Evolutionary conservation across 2,329 filamentous ascomycete genomes (phyloP), one percentile per base, ranked within the genome.

Genomic region (Amylocarpus encephaloides): DNA sequence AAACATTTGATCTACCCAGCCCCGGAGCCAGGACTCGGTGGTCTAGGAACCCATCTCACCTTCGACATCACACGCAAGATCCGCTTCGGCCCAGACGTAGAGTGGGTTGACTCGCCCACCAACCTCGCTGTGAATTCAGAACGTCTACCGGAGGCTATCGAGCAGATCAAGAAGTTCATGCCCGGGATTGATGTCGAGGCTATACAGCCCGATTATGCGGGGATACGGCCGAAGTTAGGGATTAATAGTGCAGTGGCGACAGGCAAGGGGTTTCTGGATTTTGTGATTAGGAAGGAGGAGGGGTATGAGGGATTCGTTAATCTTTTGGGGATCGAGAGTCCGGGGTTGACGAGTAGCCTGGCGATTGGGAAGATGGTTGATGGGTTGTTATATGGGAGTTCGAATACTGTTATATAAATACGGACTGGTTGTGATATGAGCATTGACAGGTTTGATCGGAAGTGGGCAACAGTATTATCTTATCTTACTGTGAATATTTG

Each of bases 21-120:
- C 0, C 90, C 92, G 0, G 75, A 86, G 7, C 86, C 90, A 0
- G 91, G 91, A 1, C 79, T 84, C 18, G 91, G 82, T 46, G 92
- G 93, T 0, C 73, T 98, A 0, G 93, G 93, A 43, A 97, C 93
- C 0, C 93, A 98, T 68, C 74, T 98, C 15, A 98, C 93, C 1
- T 78, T 97, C 50, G 93, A 98, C 67, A 77, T 97, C 70, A 78
- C 74, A 0, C 91, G 92, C 0, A 80, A 88, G 1, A 77, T 97
- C 39, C 85, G 89, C 34, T 98, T 98, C 67, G 93, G 93, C 0
- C 93, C 93, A 0, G 93, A 98, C 64, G 86, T 96, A 12, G 89
- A 97, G 67, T 97, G 93, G 93, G 85, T 95, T 0, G 78, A 85
- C 43, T 71, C 75, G 1, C 81, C 89, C 0, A 69, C 71, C 7